Percentiles rank a stretch among this genome's conserved stretches.
Evolutionary conservation across 169 alveolate species (phyloP).

Genomic region (Plasmodium inui): DNA sequence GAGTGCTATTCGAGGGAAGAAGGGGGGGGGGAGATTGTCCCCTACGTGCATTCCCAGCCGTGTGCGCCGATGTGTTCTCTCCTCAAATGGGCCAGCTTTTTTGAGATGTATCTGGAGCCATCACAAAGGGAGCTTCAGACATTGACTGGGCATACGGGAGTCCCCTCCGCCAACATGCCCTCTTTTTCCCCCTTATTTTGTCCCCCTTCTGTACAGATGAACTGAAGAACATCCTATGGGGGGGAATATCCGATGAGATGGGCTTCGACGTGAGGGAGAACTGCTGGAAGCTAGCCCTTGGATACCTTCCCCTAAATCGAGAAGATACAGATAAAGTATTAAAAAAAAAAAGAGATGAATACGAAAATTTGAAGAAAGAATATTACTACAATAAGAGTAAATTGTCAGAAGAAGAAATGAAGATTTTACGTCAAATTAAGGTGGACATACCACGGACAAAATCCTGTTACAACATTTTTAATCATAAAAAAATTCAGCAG

Average conservation of each 20-base stretch:
- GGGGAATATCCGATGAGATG: constrained; percentile 87
- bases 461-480: constrained; percentile 86
- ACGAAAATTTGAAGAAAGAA: constrained; percentile 80
- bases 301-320: constrained; percentile 87
- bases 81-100: not conserved
- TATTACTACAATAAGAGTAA: constrained; percentile 5
- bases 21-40: not conserved
- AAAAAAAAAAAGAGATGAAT: constrained; percentile 83
- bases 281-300: constrained; percentile 90
- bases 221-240: constrained; percentile 83
- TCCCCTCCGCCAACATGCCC: not conserved
- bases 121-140: not conserved
- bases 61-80: not conserved
- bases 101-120: not conserved
- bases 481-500: constrained; percentile 85
- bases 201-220: constrained; percentile 53
- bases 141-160: not conserved
- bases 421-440: constrained; percentile 85
- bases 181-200: constrained; percentile 11
- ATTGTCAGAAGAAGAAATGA: constrained; percentile 54
- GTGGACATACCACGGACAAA: constrained; percentile 93
- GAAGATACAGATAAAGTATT: constrained; percentile 80
- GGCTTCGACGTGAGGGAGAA: constrained; percentile 86
- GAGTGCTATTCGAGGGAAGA: not conserved
- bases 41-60: not conserved